A percentile compares a stretch with the other conserved stretches of the same genome.
Evolutionary conservation across 441 rosid species (phyloP).

Genomic region (Biscutella laevigata): DNA sequence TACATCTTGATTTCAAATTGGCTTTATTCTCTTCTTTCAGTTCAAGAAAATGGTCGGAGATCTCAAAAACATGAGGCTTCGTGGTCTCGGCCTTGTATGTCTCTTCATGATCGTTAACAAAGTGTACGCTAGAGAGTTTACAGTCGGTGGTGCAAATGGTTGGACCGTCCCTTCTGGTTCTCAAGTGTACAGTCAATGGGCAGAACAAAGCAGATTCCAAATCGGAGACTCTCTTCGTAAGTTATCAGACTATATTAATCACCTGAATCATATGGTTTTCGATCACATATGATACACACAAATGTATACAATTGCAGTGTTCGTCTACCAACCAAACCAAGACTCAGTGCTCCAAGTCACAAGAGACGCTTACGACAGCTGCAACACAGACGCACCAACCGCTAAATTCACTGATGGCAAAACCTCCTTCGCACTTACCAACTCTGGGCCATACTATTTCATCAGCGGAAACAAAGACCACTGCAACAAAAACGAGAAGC

Average conservation of each 20-base stretch:
- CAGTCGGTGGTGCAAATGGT: constrained; percentile 45
- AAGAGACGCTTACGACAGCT: constrained; percentile 46
- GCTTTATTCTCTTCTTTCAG: neutral
- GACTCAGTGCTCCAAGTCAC: constrained; percentile 73
- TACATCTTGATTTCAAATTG: neutral
- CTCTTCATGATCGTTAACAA: constrained; percentile 31
- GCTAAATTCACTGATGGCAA: constrained; percentile 49
- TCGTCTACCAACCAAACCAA: constrained; percentile 39
- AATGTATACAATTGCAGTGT: constrained; percentile 36
- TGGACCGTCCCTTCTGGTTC: constrained; percentile 50
- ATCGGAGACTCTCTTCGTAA: constrained; percentile 68
- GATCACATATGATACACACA: neutral
- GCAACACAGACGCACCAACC: constrained; percentile 39
- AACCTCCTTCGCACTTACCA: constrained; percentile 45
- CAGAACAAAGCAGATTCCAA: constrained; percentile 63
- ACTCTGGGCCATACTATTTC: constrained; percentile 62
- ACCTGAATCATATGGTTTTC: neutral
- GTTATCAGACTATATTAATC: constrained; percentile 9
- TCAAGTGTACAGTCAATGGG: constrained; percentile 54
- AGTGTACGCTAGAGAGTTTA: constrained; percentile 45
- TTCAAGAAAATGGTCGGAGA: constrained; percentile 15
- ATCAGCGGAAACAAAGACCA: constrained; percentile 68
- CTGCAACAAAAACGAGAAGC: constrained; percentile 61
- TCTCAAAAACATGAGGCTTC: constrained; percentile 16
- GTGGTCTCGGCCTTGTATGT: constrained; percentile 36